Evolutionary conservation across 2,329 filamentous ascomycete species (phyloP), one percentile per base, ranked within the genome.

Genomic region (Aureobasidium namibiae): DNA sequence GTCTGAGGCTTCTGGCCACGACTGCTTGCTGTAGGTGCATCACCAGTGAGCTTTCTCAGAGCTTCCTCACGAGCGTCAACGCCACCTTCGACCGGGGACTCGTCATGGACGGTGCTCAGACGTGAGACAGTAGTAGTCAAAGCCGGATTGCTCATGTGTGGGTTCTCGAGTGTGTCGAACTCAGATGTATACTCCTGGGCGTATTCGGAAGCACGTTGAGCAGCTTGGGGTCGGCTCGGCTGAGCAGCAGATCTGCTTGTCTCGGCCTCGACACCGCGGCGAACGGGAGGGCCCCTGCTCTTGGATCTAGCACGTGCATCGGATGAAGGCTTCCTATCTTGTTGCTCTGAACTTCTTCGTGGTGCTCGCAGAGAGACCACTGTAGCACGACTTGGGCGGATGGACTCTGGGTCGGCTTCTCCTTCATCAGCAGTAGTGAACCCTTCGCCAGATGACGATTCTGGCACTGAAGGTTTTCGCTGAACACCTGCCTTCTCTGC

Each of bases 51-150:
- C 48, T 60, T 61, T 21, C 61, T 62, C 31, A 68, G 50, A 16
- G 69, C 68, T 16, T 67, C 63, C 9, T 64, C 65, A 6, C 64
- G 67, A 1, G 65, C 63, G 26, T 61, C 60, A 29, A 36, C 24
- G 16, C 23, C 44, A 4, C 36, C 36, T 23, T 59, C 56, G 6
- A 56, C 29, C 1, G 49, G 48, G 49, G 59, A 60, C 21, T 50
- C 63, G 45, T 66, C 65, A 18, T 63, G 63, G 5, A 69, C 68
- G 11, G 65, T 67, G 61, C 67, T 68, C 24, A 69, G 57, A 9
- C 67, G 63, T 2, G 64, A 63, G 8, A 64, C 63, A 48, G 65
- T 64, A 7, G 66, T 63, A 16, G 41, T 50, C 23, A 56, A 24
- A 26, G 24, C 50, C 9, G 50, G 24, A 6, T 63, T 39, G 33